Conservation (phyloP, 768 basidiomycete genomes). For the Trametes maxima region DNA sequence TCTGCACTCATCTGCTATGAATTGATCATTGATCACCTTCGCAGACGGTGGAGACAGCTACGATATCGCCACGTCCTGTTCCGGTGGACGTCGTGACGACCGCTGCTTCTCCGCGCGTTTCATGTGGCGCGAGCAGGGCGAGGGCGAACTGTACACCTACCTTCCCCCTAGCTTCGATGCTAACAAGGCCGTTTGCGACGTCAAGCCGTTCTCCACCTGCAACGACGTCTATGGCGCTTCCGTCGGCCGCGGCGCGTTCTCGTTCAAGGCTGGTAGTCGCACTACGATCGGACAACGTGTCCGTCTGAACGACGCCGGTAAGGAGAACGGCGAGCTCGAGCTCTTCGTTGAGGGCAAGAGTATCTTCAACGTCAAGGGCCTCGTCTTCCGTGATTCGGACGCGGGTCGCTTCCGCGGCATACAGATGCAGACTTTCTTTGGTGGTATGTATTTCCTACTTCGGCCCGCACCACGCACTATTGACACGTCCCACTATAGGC, state of each 20-base stretch:
- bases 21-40: background rate
- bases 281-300: slow-evolving; percentile 71
- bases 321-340: slow-evolving; percentile 72
- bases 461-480: slow-evolving; percentile 14
- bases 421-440: slow-evolving; percentile 81
- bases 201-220: slow-evolving; percentile 52
- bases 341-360: slow-evolving; percentile 67
- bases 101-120: slow-evolving; percentile 70
- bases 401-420: slow-evolving; percentile 63
- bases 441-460: slow-evolving; percentile 43
- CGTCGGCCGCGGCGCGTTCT: slow-evolving; percentile 70
- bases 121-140: slow-evolving; percentile 63
- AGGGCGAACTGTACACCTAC: slow-evolving; percentile 49
- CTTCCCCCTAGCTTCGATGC: slow-evolving; percentile 45
- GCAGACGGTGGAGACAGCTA: slow-evolving; percentile 59
- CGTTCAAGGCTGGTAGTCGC: slow-evolving; percentile 65
- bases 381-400: slow-evolving; percentile 53
- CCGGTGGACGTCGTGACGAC: slow-evolving; percentile 64
- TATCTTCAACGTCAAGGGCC: slow-evolving; percentile 56
- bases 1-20: background rate
- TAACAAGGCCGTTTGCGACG: slow-evolving; percentile 53
- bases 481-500: slow-evolving; percentile 36
- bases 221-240: slow-evolving; percentile 68
- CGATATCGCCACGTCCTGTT: slow-evolving; percentile 56
- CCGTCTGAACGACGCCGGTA: slow-evolving; percentile 69